phyloP scores from a whole-genome alignment of 2,329 filamentous ascomycete genomes.

The Nectriaceae sp. region DNA sequence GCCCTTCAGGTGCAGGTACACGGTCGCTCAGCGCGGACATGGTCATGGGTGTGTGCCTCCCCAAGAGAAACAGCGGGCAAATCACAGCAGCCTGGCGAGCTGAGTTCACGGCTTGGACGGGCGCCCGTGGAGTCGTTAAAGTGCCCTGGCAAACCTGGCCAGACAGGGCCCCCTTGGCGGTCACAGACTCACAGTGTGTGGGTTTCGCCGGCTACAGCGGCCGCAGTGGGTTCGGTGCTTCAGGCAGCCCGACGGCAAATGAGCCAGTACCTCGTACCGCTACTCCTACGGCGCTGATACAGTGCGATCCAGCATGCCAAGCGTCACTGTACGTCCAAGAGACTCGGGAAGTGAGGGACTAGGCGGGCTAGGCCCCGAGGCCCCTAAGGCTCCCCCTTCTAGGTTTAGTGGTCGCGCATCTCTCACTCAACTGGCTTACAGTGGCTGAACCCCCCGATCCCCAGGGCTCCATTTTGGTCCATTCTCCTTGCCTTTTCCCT shows the following conservation, averaged over 20 bases:
- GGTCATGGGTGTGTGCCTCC: slow-evolving; percentile 14
- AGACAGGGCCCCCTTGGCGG: too few species aligned
- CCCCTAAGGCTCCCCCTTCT: not conserved
- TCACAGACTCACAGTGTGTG: slow-evolving; percentile 3
- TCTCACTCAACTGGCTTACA: slow-evolving; percentile 17
- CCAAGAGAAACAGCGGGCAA: slow-evolving; percentile 25
- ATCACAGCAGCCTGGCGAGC: slow-evolving; percentile 16
- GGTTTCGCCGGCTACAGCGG: slow-evolving; percentile 3
- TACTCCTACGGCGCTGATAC: too few species aligned
- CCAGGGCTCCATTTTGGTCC: slow-evolving; percentile 12
- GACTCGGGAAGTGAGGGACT: too few species aligned
- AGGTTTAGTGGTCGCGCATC: not conserved
- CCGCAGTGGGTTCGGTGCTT: not conserved
- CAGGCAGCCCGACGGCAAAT: not conserved
- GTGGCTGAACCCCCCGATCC: slow-evolving; percentile 29
- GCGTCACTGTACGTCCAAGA: too few species aligned
- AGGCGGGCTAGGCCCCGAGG: not conserved
- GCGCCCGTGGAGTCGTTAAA: too few species aligned
- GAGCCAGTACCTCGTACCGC: not conserved
- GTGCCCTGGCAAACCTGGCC: too few species aligned
- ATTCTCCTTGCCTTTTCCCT: slow-evolving; percentile 26
- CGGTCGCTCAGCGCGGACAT: slow-evolving; percentile 19
- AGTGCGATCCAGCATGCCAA: too few species aligned
- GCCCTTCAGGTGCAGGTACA: slow-evolving; percentile 28
- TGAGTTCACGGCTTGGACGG: slow-evolving; percentile 23